Evolutionary conservation across 2,329 filamentous ascomycete species (phyloP).

Genomic region (Colletotrichum agaves): DNA sequence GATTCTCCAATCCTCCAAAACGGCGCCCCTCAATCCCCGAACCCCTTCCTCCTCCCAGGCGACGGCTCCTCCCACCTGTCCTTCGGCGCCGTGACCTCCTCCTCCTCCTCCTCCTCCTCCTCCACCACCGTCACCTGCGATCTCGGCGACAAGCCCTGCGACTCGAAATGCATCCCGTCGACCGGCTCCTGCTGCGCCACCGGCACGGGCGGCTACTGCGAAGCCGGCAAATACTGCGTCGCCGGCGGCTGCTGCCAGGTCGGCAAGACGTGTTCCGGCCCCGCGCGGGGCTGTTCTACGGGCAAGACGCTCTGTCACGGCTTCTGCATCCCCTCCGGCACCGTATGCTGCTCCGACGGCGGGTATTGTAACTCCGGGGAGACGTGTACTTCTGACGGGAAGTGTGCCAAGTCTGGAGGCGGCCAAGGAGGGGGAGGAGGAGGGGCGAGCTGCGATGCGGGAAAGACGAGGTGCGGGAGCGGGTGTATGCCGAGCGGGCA

Average conservation of each 20-base stretch:
- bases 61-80: slow-evolving; percentile 38
- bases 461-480: slow-evolving; percentile 39
- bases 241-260: slow-evolving; percentile 46
- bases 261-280: slow-evolving; percentile 48
- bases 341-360: slow-evolving; percentile 45
- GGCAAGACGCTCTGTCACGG: slow-evolving; percentile 43
- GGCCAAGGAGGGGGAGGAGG: slow-evolving; percentile 40
- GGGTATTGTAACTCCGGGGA: slow-evolving; percentile 47
- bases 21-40: background rate
- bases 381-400: slow-evolving; percentile 41
- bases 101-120: slow-evolving; percentile 36
- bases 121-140: slow-evolving; percentile 37
- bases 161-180: slow-evolving; percentile 46
- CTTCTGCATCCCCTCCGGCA: slow-evolving; percentile 46
- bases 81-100: slow-evolving; percentile 31
- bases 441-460: slow-evolving; percentile 28
- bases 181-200: slow-evolving; percentile 44
- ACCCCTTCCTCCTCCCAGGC: slow-evolving; percentile 38
- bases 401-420: slow-evolving; percentile 39
- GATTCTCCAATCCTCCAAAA: background rate
- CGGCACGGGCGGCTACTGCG: slow-evolving; percentile 46
- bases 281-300: slow-evolving; percentile 40
- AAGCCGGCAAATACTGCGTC: slow-evolving; percentile 45
- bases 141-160: slow-evolving; percentile 42
- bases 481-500: slow-evolving; percentile 44